phyloP scores from a whole-genome alignment of 1,284 basidiomycete genomes.

The Puccinia polysora region DNA sequence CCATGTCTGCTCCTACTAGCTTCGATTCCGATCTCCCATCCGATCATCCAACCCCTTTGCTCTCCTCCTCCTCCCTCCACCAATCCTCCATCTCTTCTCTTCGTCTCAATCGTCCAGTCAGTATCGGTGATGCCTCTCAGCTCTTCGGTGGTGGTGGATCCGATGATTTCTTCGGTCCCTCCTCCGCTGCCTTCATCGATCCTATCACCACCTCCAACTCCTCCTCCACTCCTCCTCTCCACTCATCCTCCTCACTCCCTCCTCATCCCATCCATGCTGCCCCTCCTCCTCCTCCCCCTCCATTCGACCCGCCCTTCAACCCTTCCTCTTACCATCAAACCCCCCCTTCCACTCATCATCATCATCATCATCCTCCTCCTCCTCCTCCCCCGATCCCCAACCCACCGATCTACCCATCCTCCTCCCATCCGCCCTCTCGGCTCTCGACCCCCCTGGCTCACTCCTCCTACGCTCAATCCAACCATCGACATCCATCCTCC shows the following conservation, averaged over 20 bases:
- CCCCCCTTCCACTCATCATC: background rate
- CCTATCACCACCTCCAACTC: constrained; percentile 11
- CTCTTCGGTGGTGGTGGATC: constrained; percentile 36
- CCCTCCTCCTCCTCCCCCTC: background rate
- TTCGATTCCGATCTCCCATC: no score
- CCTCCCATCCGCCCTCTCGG: constrained; percentile 12
- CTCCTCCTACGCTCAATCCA: constrained; percentile 22
- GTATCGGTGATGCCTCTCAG: constrained; percentile 43
- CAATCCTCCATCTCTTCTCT: no score
- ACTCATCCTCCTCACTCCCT: constrained; percentile 12
- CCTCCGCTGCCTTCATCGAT: constrained; percentile 24
- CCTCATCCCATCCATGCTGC: background rate
- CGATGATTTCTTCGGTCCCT: constrained; percentile 39
- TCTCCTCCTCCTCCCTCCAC: no score
- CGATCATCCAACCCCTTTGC: no score
- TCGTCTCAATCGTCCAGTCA: constrained; percentile 18
- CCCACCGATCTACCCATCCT: background rate
- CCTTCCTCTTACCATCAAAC: background rate
- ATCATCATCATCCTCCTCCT: no score
- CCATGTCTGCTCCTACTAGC: no score
- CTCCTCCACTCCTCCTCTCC: constrained; percentile 1
- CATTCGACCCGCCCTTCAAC: background rate
- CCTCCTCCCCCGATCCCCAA: background rate
- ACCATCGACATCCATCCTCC: constrained; percentile 12
- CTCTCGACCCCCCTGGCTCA: background rate